Base-by-base conservation (phyloP, 75 land plant species). In the Sequoia sempervirens region DNA sequence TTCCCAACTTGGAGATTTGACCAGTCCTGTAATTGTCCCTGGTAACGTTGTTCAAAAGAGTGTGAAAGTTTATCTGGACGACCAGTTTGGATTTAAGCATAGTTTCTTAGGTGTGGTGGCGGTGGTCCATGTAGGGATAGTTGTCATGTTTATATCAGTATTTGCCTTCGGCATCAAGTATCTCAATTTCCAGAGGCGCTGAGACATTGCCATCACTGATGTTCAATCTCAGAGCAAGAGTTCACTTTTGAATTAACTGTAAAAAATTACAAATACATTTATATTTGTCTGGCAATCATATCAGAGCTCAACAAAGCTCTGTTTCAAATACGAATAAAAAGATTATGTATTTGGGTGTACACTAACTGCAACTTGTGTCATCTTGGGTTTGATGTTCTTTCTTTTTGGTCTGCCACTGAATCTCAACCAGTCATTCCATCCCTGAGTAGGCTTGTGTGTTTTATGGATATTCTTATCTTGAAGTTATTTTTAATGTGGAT, bases 111-210 rank as follows among this genome's bases (percentile, higher is more conserved):
- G 83, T 36, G 84, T 37, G n/a, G 89, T 91, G 10, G 93, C 89
- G 40, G 86, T 52, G 1, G 91, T 82, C 13, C 90, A 89, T 46
- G 47, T 92, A 41, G 94, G 81, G 15, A 91, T 90, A 74, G 90
- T 86, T 11, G 36, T 93, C 41, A 56, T 92, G 14, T 94, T 91
- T 86, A 83, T 85, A 56, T 83, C 83, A 30, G 88, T 91, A 26
- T 95, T 94, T 83, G 92, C 88, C 12, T 85, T 85, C 61, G 88
- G 91, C 26, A 93, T 95, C 88, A 94, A 91, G 84, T 82, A 58
- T 46, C 82, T 95, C 38, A 95, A 95, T 80, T 95, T 94, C 92
- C 95, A 93, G 82, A 91, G 82, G 79, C 87, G 97, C 79, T 95
- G 58, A 85, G 41, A 85, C 15, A 70, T 70, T 70, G 73, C 73